Percentiles rank a stretch among this genome's conserved stretches.
These are phyloP conservation scores for Beta corolliflora DNA, from an alignment of 179 eudicot species.

Conservation along the genomic window DNA sequence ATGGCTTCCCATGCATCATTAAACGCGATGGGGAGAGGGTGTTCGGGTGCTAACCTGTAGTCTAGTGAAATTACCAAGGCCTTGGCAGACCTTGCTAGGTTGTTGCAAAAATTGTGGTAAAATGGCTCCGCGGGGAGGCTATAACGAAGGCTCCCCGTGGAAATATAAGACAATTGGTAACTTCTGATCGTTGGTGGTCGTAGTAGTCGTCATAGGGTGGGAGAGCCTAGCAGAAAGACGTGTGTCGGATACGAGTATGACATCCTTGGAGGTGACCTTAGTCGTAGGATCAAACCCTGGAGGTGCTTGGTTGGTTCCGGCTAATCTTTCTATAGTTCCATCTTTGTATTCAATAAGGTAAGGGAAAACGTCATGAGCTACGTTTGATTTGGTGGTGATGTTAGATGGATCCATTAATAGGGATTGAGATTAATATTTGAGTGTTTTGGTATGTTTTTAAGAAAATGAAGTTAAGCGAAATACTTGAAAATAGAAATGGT, in stretches of 20 bases:
- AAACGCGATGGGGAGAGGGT: constrained; percentile 57
- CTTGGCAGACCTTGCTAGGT: constrained; percentile 29
- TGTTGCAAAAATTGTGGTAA: constrained; percentile 49
- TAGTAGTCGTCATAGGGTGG: constrained; percentile 28
- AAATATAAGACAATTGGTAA: constrained; percentile 60
- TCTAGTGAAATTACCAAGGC: constrained; percentile 53
- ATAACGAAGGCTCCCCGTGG: constrained; percentile 73
- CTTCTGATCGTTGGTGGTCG: constrained; percentile 24
- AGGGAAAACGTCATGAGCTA: constrained; percentile 36
- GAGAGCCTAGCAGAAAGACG: constrained; percentile 45
- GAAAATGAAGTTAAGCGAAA: not conserved
- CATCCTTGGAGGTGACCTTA: constrained; percentile 55
- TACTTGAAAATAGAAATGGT: too few relatives aligned
- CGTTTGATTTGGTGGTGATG: constrained; percentile 7
- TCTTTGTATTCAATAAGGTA: constrained; percentile 40
- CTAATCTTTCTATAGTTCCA: constrained; percentile 38
- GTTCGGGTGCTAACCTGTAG: constrained; percentile 69
- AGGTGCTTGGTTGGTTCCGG: constrained; percentile 34
- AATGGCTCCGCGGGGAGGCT: constrained; percentile 43
- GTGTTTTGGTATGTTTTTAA: not conserved
- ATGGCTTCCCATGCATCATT: constrained; percentile 61
- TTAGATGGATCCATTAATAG: not conserved
- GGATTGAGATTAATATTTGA: too few relatives aligned
- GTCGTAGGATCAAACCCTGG: constrained; percentile 41
- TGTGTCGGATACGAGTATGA: constrained; percentile 20